Evolutionary conservation across 2,329 filamentous ascomycete species (phyloP).

Genomic region (Laburnicola sp.): DNA sequence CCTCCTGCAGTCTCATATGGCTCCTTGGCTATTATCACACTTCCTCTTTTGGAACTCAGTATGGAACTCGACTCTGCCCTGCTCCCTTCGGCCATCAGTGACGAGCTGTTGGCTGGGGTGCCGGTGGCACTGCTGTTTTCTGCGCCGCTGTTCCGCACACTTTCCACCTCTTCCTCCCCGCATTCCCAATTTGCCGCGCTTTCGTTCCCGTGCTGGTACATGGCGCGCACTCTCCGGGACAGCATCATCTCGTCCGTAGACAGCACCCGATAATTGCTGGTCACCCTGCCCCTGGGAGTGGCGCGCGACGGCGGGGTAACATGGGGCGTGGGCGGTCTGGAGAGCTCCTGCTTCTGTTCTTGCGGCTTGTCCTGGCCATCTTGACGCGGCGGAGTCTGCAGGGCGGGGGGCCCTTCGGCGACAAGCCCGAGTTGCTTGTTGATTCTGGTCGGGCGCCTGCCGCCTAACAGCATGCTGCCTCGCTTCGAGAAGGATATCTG

Average conservation of each 20-base stretch:
- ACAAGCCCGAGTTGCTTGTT: constrained; percentile 36
- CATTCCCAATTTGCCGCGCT: constrained; percentile 52
- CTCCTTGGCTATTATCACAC: constrained; percentile 52
- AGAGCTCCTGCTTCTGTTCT: constrained; percentile 24
- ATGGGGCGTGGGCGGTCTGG: constrained; percentile 20
- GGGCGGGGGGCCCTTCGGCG: constrained; percentile 21
- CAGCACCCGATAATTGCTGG: constrained; percentile 52
- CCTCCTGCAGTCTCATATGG: constrained; percentile 63
- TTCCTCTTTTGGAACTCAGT: constrained; percentile 31
- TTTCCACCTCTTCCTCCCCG: constrained; percentile 26
- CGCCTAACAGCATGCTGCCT: constrained; percentile 62
- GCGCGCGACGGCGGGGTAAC: constrained; percentile 43
- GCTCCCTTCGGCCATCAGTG: constrained; percentile 31
- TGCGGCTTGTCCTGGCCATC: constrained; percentile 11
- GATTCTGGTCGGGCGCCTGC: constrained; percentile 52
- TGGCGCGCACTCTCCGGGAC: constrained; percentile 64
- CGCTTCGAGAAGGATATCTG: constrained; percentile 62
- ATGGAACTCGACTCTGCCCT: constrained; percentile 35
- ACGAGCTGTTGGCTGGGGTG: constrained; percentile 32
- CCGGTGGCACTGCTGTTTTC: constrained; percentile 29
- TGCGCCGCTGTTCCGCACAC: constrained; percentile 23
- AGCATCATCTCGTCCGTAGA: constrained; percentile 67
- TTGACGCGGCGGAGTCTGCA: constrained; percentile 20
- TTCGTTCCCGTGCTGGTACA: constrained; percentile 66
- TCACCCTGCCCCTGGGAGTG: constrained; percentile 39